Evolutionary conservation across 495 filamentous ascomycete species (phyloP), one percentile per base, ranked within the genome.

Genomic region (Entonaema liquescens): DNA sequence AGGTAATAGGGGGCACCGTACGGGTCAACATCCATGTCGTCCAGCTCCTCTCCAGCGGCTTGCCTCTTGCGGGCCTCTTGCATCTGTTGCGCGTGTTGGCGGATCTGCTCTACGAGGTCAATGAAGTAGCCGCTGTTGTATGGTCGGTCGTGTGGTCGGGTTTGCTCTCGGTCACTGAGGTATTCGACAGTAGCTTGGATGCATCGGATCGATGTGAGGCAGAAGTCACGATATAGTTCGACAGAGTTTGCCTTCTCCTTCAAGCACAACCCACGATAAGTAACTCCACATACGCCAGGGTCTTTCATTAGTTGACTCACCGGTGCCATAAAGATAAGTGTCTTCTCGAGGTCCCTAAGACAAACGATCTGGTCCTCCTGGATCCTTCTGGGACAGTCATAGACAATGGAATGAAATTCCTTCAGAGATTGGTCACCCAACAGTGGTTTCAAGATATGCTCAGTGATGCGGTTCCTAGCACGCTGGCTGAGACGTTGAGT

Each of bases 121-220:
- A 97, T 88, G 74, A 97, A 97, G 83, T 98, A 98, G 67, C 89
- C 89, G 84, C 89, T 91, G 86, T 88, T 93, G 83, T 97, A 98
- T 35, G 92, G 93, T 62, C 89, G 88, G 77, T 98, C 95, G 77
- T 88, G 80, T 44, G 92, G 90, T 68, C 91, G 87, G 49, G 89
- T 90, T 76, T 92, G 89, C 78, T 98, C 95, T 67, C 87, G 87
- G 73, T 93, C 92, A 82, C 86, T 89, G 17, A 97, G 83, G 77
- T 88, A 87, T 73, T 91, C 88, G 76, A 93, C 91, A 12, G 93
- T 93, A 29, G 92, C 89, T 78, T 93, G 91, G 59, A 97, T 86
- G 80, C 91, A 93, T 79, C 89, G 89, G 74, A 97, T 92, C 28
- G 94, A 93, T 71, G 88, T 89, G 76, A 95, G 89, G 85, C 92